Evolutionary conservation across 1,284 basidiomycete genomes (phyloP).

Genomic region (Phenoliferia sp.): DNA sequence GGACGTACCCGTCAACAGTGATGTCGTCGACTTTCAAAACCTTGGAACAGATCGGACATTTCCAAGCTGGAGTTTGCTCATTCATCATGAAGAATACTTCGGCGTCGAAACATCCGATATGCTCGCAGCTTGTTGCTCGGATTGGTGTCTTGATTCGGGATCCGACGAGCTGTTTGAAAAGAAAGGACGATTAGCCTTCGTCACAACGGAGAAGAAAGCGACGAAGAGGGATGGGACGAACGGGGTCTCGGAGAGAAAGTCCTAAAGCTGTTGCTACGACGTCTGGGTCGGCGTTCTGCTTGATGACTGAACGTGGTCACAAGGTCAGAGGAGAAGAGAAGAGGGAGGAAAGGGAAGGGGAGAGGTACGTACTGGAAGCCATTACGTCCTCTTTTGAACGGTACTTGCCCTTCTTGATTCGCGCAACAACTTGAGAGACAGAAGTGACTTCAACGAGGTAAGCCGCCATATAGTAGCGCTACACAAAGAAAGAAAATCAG

Average conservation of each 20-base stretch:
- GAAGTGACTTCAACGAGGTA: constrained; percentile 72
- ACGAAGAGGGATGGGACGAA: constrained; percentile 48
- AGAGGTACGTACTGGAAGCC: constrained; percentile 13
- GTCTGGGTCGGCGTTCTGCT: constrained; percentile 65
- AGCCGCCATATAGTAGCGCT: constrained; percentile 82
- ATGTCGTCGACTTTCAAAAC: constrained; percentile 90
- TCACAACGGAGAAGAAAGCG: too few species aligned
- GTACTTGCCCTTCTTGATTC: constrained; percentile 61
- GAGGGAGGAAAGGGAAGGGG: background rate
- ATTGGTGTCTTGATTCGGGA: constrained; percentile 77
- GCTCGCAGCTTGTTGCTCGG: constrained; percentile 77
- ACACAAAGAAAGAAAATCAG: constrained; percentile 6
- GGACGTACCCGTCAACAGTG: constrained; percentile 43
- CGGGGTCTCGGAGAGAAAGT: constrained; percentile 86
- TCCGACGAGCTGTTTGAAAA: background rate
- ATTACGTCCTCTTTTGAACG: constrained; percentile 63
- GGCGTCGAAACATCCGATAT: constrained; percentile 95
- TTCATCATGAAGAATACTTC: constrained; percentile 90
- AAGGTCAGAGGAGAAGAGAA: background rate
- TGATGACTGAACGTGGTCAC: constrained; percentile 56
- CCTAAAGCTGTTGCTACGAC: constrained; percentile 79
- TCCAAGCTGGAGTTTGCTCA: constrained; percentile 93
- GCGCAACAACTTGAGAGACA: constrained; percentile 61
- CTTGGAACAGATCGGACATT: constrained; percentile 91
- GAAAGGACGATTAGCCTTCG: too few species aligned